phyloP scores from a whole-genome alignment of 2,329 filamentous ascomycete species.

The Pseudogymnoascus sp. region DNA sequence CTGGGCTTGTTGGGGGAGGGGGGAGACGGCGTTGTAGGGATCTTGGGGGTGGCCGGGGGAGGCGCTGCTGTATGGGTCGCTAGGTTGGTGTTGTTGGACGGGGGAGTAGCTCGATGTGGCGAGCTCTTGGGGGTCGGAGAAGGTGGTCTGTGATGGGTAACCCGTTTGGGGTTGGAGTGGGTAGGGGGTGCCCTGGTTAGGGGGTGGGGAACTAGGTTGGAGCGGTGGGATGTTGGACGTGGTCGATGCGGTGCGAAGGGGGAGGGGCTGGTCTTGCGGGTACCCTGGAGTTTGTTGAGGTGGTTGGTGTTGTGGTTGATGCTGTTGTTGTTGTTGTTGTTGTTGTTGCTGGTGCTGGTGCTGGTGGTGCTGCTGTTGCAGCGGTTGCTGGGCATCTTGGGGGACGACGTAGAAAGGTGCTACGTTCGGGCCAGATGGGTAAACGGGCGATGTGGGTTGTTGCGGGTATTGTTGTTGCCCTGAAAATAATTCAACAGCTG shows the following conservation, averaged over 20 bases:
- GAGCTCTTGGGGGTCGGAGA: constrained; percentile 66
- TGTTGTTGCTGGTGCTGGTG: constrained; percentile 20
- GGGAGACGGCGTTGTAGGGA: constrained; percentile 18
- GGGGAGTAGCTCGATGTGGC: constrained; percentile 71
- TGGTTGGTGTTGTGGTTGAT: constrained; percentile 42
- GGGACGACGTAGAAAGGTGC: constrained; percentile 61
- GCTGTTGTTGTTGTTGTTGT: constrained; percentile 26
- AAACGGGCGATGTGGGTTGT: constrained; percentile 40
- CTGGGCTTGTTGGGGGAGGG: constrained; percentile 18
- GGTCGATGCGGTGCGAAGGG: constrained; percentile 16
- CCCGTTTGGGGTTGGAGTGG: constrained; percentile 35
- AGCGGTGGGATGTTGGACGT: constrained; percentile 25
- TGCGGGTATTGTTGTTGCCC: constrained; percentile 36
- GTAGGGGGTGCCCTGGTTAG: constrained; percentile 38
- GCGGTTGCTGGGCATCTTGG: constrained; percentile 29
- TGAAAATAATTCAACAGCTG: constrained; percentile 14
- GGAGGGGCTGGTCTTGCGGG: constrained; percentile 38
- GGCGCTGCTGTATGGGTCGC: constrained; percentile 24
- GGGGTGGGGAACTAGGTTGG: constrained; percentile 44
- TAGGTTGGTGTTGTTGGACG: constrained; percentile 38
- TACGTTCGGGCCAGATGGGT: constrained; percentile 42
- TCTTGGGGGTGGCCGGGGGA: constrained; percentile 22
- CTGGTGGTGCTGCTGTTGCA: constrained; percentile 20
- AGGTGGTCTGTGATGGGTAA: constrained; percentile 58
- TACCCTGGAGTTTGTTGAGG: constrained; percentile 43